phyloP scores from a whole-genome alignment of 106 monocot genomes.

The Chionographis japonica region DNA sequence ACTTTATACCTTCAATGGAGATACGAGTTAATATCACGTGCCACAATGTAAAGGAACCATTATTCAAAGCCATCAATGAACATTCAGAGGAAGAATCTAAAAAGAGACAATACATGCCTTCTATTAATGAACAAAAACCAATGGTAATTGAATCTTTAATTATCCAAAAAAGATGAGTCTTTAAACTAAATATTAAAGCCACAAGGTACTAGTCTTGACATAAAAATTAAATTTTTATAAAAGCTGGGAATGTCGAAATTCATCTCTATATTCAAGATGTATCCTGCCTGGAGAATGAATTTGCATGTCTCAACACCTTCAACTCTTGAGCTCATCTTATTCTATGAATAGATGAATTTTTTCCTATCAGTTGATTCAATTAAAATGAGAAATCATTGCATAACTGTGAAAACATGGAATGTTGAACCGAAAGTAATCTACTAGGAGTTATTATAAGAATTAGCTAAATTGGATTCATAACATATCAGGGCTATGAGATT shows the following conservation, averaged over 20 bases:
- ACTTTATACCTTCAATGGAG: conserved; percentile 9
- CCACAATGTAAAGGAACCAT: background rate
- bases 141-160: background rate
- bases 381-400: conserved; percentile 9
- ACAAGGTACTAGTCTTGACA: conserved; percentile 5
- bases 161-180: background rate
- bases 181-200: background rate
- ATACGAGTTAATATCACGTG: conserved; percentile 12
- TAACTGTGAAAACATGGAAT: conserved; percentile 19
- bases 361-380: conserved; percentile 7
- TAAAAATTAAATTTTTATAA: conserved; percentile 14
- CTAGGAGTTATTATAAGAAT: conserved; percentile 6
- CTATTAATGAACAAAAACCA: conserved; percentile 3
- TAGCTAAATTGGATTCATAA: conserved; percentile 18
- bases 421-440: conserved; percentile 22
- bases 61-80: background rate
- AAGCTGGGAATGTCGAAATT: conserved; percentile 9
- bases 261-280: conserved; percentile 1
- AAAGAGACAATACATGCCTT: background rate
- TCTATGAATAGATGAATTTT: conserved; percentile 6
- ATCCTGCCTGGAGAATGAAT: background rate
- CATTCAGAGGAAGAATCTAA: background rate
- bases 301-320: conserved; percentile 4
- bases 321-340: conserved; percentile 16
- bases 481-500: conserved; percentile 4